A percentile compares a stretch with the other conserved stretches of the same genome.
Conservation (phyloP, 177 flowering plant species). For the Tripterygium wilfordii region DNA sequence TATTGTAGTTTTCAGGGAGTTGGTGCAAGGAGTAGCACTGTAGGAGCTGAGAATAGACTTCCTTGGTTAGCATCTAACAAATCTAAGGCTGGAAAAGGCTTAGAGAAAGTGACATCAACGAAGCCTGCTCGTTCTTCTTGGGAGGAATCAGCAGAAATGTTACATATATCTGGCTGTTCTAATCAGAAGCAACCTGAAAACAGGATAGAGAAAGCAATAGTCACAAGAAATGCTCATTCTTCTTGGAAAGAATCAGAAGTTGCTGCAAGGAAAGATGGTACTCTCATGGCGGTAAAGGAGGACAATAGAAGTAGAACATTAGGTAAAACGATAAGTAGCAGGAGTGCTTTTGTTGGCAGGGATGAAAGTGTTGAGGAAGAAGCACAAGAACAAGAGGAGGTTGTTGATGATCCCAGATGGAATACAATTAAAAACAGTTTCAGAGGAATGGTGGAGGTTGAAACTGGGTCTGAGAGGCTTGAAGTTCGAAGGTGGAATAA, state of each 20-base stretch:
- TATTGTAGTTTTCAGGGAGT: conserved; percentile 27
- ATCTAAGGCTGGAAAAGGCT: conserved; percentile 21
- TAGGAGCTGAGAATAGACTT: conserved; percentile 23
- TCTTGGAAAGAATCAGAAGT: no score
- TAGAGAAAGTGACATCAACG: conserved; percentile 9
- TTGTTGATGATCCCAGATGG: conserved; percentile 63
- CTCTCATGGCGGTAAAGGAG: conserved; percentile 7
- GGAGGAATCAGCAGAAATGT: conserved; percentile 48
- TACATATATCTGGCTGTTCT: conserved; percentile 6
- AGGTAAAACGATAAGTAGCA: neutral
- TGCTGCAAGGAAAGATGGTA: no score
- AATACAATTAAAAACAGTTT: conserved; percentile 41
- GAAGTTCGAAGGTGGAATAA: conserved; percentile 61
- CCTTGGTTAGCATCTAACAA: conserved; percentile 55
- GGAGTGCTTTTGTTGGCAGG: conserved; percentile 6
- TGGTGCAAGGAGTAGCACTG: conserved; percentile 12
- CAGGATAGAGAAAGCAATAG: conserved; percentile 2
- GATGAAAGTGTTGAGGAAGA: conserved; percentile 8
- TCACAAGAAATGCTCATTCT: no score
- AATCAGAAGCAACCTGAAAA: conserved; percentile 24
- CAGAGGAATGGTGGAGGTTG: conserved; percentile 21
- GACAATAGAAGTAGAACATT: conserved; percentile 12
- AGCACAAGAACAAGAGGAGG: conserved; percentile 29
- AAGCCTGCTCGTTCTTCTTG: conserved; percentile 35
- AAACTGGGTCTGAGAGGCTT: conserved; percentile 36